A percentile compares a stretch with the other conserved stretches of the same genome.
Conservation (phyloP, 176 grass and related monocot species). For the Zoysia pacifica region DNA sequence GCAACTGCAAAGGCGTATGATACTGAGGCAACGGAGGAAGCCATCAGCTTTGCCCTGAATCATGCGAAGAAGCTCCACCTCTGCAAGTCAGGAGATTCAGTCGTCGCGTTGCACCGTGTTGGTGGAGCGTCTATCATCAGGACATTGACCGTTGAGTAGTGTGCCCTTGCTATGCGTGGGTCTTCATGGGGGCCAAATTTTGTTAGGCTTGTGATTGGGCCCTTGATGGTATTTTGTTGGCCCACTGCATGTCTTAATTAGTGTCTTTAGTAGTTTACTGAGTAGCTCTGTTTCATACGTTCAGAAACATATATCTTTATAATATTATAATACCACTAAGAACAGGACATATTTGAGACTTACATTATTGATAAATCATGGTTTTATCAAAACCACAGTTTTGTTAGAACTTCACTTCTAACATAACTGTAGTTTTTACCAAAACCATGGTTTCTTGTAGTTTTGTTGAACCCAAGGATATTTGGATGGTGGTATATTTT, state of each 20-base stretch:
- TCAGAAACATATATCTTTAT: too few relatives aligned
- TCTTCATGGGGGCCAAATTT: slow-evolving; percentile 33
- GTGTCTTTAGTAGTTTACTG: slow-evolving; percentile 12
- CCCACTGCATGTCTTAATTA: slow-evolving; percentile 8
- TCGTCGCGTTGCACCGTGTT: slow-evolving; percentile 71
- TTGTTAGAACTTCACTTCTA: too few relatives aligned
- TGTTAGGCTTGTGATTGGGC: slow-evolving; percentile 36
- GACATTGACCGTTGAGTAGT: slow-evolving; percentile 54
- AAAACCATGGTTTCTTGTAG: too few relatives aligned
- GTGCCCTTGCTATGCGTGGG: neutral
- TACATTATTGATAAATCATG: too few relatives aligned
- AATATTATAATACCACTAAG: too few relatives aligned
- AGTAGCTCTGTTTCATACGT: neutral
- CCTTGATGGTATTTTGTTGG: slow-evolving; percentile 29
- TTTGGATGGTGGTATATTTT: too few relatives aligned
- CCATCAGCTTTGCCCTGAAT: slow-evolving; percentile 51
- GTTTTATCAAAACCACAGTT: too few relatives aligned
- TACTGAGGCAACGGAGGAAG: slow-evolving; percentile 70
- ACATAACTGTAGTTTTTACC: too few relatives aligned
- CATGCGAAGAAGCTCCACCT: slow-evolving; percentile 65
- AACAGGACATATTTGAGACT: too few relatives aligned
- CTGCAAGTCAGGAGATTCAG: slow-evolving; percentile 66
- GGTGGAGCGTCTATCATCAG: slow-evolving; percentile 61
- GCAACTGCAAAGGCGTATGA: slow-evolving; percentile 68
- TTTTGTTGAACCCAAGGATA: too few relatives aligned